phyloP scores from a whole-genome alignment of 768 basidiomycete genomes.

The Hemileccinum impolitum region DNA sequence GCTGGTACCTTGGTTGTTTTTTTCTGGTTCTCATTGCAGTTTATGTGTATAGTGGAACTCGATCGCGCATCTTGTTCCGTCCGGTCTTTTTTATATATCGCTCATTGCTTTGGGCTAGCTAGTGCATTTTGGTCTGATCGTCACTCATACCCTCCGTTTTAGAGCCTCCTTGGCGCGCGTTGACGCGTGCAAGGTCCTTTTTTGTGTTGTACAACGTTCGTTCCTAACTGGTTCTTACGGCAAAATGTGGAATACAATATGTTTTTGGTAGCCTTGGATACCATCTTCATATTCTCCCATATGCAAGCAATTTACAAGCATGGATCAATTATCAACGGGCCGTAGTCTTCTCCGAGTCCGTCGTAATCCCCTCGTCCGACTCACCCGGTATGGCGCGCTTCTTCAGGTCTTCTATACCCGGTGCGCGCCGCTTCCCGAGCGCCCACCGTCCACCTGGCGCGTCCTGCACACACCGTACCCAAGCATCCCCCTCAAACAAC shows the following conservation, averaged over 20 bases:
- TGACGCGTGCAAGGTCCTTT: slow-evolving; percentile 11
- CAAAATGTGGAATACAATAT: not conserved
- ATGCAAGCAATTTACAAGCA: no score
- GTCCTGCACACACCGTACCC: slow-evolving; percentile 30
- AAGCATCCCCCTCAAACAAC: slow-evolving; percentile 32
- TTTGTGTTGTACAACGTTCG: slow-evolving; percentile 4
- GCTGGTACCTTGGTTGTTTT: not conserved
- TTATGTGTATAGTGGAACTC: no score
- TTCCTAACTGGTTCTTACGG: not conserved
- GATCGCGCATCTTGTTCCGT: not conserved
- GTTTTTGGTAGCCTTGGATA: slow-evolving; percentile 11
- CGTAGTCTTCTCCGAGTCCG: not conserved
- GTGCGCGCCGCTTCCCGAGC: slow-evolving; percentile 21
- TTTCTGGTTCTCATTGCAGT: not conserved
- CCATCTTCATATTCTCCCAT: not conserved
- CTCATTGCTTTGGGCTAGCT: not conserved
- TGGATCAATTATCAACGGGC: not conserved
- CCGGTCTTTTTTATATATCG: not conserved
- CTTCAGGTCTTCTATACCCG: slow-evolving; percentile 27
- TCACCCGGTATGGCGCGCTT: no score
- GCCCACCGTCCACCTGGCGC: slow-evolving; percentile 33
- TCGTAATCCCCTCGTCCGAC: slow-evolving; percentile 1
- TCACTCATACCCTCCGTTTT: not conserved
- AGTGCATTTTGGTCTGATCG: not conserved
- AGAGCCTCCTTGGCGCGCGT: not conserved